These are phyloP conservation scores for Sugiyamaella sp. DNA, from an alignment of 1,139 yeast genomes.

Conservation along the genomic window DNA sequence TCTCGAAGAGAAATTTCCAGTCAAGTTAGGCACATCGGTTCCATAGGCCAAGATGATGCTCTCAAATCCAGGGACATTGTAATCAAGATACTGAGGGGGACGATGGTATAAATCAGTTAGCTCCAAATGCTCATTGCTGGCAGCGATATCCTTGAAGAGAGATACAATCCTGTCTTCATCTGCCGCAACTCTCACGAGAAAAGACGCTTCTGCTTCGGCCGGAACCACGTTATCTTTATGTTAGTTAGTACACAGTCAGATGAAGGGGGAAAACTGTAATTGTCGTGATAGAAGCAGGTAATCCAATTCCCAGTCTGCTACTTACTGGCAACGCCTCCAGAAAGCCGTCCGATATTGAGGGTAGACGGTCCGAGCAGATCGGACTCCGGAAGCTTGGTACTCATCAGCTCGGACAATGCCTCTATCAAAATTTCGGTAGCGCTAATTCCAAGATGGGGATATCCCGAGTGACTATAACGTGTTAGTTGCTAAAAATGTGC, in stretches of 20 bases:
- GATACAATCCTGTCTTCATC: slow-evolving; percentile 47
- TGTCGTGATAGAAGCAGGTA: no score
- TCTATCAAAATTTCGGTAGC: slow-evolving; percentile 62
- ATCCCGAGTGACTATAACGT: slow-evolving; percentile 59
- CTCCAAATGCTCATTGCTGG: slow-evolving; percentile 35
- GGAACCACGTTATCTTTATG: slow-evolving; percentile 59
- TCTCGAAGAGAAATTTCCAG: slow-evolving; percentile 44
- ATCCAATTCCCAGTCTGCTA: background rate
- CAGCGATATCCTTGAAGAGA: slow-evolving; percentile 45
- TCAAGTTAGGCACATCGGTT: slow-evolving; percentile 65
- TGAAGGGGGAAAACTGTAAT: no score
- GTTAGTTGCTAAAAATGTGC: background rate
- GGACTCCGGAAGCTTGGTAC: slow-evolving; percentile 51
- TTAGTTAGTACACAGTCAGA: no score
- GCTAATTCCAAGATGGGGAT: slow-evolving; percentile 67
- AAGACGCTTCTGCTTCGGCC: slow-evolving; percentile 55
- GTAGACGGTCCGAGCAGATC: slow-evolving; percentile 64
- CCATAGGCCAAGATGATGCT: slow-evolving; percentile 58
- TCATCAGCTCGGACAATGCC: slow-evolving; percentile 48
- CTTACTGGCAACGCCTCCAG: slow-evolving; percentile 58
- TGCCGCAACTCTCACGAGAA: slow-evolving; percentile 59
- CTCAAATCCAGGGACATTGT: slow-evolving; percentile 66
- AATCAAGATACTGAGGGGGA: slow-evolving; percentile 56
- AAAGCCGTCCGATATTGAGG: slow-evolving; percentile 58
- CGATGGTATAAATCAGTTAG: slow-evolving; percentile 35